phyloP scores from a whole-genome alignment of 2,329 filamentous ascomycete genomes.

The Colletotrichum sansevieriae region DNA sequence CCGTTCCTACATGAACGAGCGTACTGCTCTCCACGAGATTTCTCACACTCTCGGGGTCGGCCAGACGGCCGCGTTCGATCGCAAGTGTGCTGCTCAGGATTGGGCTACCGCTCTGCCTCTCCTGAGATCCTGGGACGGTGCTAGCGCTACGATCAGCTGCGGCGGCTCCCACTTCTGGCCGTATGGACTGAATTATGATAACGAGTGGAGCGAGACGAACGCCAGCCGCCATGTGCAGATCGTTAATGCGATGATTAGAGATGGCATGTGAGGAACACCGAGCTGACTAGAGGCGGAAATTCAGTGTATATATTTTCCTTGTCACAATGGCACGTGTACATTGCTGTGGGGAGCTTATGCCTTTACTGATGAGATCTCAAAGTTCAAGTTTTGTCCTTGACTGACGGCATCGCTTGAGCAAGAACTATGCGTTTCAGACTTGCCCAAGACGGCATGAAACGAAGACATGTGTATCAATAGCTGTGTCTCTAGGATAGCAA shows the following conservation, averaged over 20 bases:
- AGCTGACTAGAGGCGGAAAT: not conserved
- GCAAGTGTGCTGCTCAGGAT: conserved; percentile 53
- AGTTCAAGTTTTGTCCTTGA: no score
- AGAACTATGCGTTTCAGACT: no score
- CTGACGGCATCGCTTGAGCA: no score
- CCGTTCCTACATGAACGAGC: conserved; percentile 62
- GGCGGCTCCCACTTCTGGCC: conserved; percentile 58
- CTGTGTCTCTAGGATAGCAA: no score
- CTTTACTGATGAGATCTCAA: no score
- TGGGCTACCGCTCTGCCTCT: conserved; percentile 57
- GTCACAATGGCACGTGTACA: conserved; percentile 10
- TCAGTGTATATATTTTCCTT: conserved; percentile 20
- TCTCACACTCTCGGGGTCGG: conserved; percentile 62
- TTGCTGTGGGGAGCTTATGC: no score
- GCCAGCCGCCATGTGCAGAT: conserved; percentile 58
- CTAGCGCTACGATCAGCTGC: conserved; percentile 53
- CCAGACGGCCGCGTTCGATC: conserved; percentile 57
- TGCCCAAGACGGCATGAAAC: no score
- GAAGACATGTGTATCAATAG: no score
- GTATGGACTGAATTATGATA: conserved; percentile 58
- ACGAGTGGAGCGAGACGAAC: conserved; percentile 60
- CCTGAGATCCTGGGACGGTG: conserved; percentile 57
- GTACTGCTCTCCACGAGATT: conserved; percentile 63
- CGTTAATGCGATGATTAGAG: conserved; percentile 59
- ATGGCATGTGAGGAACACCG: conserved; percentile 50